Conservation (phyloP, 768 basidiomycete species). For the Fomitopsis serialis region DNA sequence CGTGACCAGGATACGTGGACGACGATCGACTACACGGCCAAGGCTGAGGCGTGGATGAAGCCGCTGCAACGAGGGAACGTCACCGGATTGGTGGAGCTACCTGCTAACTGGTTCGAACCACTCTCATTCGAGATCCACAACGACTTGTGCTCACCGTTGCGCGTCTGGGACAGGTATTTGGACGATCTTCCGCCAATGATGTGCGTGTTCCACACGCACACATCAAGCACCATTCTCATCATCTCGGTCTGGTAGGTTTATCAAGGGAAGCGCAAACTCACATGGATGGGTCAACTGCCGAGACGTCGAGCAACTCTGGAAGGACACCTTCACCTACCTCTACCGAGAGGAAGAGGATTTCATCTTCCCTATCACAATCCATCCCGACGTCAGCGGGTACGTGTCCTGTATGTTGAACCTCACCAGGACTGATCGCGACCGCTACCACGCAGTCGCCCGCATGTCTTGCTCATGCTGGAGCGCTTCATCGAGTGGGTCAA, state of each 20-base stretch:
- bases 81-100: slow-evolving; percentile 60
- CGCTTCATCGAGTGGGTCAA: too few relatives aligned
- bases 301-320: slow-evolving; percentile 71
- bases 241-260: slow-evolving; percentile 43
- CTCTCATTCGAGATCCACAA: too few relatives aligned
- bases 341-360: slow-evolving; percentile 63
- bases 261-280: slow-evolving; percentile 59
- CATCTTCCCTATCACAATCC: slow-evolving; percentile 73
- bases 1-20: slow-evolving; percentile 67
- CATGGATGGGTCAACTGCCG: slow-evolving; percentile 68
- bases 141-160: not conserved
- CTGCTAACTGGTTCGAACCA: slow-evolving; percentile 68
- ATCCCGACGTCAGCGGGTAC: slow-evolving; percentile 70
- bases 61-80: slow-evolving; percentile 60
- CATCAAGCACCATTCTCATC: not conserved
- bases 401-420: too few relatives aligned
- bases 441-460: too few relatives aligned
- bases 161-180: slow-evolving; percentile 43
- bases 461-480: too few relatives aligned
- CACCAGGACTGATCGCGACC: too few relatives aligned
- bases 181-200: slow-evolving; percentile 76
- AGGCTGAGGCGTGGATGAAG: slow-evolving; percentile 69
- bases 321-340: slow-evolving; percentile 64
- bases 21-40: slow-evolving; percentile 58
- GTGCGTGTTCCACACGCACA: slow-evolving; percentile 22